A percentile compares a stretch with the other conserved stretches of the same genome.
phyloP scores from a whole-genome alignment of 176 grass and related monocot genomes.

The Phoenix roebelenii region DNA sequence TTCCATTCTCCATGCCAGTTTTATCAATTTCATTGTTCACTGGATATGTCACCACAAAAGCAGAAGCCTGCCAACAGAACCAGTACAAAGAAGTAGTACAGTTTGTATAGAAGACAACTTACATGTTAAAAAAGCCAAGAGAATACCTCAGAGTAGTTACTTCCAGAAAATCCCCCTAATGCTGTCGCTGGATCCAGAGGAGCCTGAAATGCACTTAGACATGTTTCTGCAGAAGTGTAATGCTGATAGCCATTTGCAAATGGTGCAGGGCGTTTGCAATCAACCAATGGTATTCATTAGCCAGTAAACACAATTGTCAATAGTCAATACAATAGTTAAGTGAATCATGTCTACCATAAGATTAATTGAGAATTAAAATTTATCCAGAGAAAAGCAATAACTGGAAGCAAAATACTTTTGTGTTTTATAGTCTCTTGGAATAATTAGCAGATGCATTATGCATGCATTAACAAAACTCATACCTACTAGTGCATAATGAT shows the following conservation, averaged over 20 bases:
- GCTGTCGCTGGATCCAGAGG: conserved; percentile 82
- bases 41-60: conserved; percentile 91
- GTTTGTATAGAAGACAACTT: not conserved
- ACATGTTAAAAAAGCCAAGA: conserved; percentile 10
- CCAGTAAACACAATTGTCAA: no score
- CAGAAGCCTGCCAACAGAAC: conserved; percentile 56
- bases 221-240: conserved; percentile 80
- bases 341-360: no score
- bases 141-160: conserved; percentile 77
- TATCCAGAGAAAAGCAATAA: no score
- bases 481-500: no score
- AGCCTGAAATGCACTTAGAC: conserved; percentile 72
- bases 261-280: no score
- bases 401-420: no score
- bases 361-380: no score
- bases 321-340: no score
- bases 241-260: conserved; percentile 40
- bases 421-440: no score
- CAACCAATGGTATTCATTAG: no score
- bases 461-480: no score
- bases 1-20: conserved; percentile 61
- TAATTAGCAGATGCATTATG: no score
- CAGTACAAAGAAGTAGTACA: conserved; percentile 17
- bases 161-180: conserved; percentile 84
- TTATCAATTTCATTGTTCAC: conserved; percentile 86